Percentiles rank a stretch among this genome's conserved stretches.
Conservation (phyloP, 768 basidiomycete genomes). For the Trametes maxima region DNA sequence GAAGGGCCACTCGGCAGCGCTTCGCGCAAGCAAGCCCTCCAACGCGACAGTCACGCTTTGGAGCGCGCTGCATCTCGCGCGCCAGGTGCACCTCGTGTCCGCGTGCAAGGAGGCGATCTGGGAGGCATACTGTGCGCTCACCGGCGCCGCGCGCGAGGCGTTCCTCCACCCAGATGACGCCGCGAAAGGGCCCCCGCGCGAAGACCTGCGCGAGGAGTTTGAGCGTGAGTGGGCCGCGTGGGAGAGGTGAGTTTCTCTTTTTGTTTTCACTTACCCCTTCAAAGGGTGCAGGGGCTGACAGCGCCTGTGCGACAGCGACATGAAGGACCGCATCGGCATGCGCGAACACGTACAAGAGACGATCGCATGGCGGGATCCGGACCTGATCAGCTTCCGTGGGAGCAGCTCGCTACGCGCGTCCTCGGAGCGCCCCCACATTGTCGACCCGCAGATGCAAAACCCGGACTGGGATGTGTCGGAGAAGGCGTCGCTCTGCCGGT, state of each 20-base stretch:
- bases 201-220: slow-evolving; percentile 53
- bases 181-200: slow-evolving; percentile 2
- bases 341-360: slow-evolving; percentile 49
- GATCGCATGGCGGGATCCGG: slow-evolving; percentile 55
- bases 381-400: background rate
- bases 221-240: slow-evolving; percentile 69
- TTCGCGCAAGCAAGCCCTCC: slow-evolving; percentile 19
- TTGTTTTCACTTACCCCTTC: slow-evolving; percentile 3
- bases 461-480: slow-evolving; percentile 25
- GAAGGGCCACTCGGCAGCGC: background rate
- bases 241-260: slow-evolving; percentile 54
- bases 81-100: slow-evolving; percentile 54
- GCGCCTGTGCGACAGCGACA: slow-evolving; percentile 51
- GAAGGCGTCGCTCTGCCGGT: slow-evolving; percentile 29
- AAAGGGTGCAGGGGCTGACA: slow-evolving; percentile 10
- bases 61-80: slow-evolving; percentile 68
- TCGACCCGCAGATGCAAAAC: slow-evolving; percentile 7
- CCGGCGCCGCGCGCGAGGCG: slow-evolving; percentile 29
- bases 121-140: slow-evolving; percentile 58
- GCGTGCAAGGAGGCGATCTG: slow-evolving; percentile 75
- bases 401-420: background rate
- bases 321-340: slow-evolving; percentile 71
- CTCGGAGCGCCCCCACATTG: background rate
- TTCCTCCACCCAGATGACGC: slow-evolving; percentile 20
- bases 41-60: slow-evolving; percentile 43